phyloP scores from a whole-genome alignment of 2,329 filamentous ascomycete species.

The Cladosporium colombiae region DNA sequence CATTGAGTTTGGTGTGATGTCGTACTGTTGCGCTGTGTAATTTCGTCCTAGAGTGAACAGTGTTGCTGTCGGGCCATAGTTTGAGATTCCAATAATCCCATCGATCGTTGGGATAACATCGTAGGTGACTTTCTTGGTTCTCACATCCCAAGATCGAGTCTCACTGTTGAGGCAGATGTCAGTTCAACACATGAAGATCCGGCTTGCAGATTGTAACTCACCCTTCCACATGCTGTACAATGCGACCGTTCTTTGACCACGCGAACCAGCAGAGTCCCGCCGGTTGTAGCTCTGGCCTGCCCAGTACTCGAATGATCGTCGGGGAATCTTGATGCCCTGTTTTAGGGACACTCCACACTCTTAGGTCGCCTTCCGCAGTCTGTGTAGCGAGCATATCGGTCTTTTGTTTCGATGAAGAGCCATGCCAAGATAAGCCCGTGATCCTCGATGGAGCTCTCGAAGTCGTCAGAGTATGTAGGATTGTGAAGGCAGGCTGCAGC shows the following conservation, averaged over 20 bases:
- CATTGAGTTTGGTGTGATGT: conserved; percentile 71
- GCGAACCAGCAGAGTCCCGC: conserved; percentile 90
- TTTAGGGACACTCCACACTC: conserved; percentile 96
- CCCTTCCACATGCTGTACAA: conserved; percentile 90
- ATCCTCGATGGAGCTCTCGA: conserved; percentile 83
- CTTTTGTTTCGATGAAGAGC: conserved; percentile 91
- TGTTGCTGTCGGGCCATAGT: conserved; percentile 86
- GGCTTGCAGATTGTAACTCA: conserved; percentile 49
- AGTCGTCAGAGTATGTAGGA: conserved; percentile 87
- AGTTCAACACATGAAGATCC: conserved; percentile 28
- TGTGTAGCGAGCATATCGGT: conserved; percentile 97
- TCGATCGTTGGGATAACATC: conserved; percentile 85
- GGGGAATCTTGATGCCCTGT: conserved; percentile 68
- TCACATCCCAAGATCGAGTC: conserved; percentile 93
- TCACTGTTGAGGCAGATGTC: conserved; percentile 54
- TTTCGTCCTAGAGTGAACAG: conserved; percentile 89
- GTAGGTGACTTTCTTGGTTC: conserved; percentile 94
- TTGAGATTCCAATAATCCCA: conserved; percentile 76
- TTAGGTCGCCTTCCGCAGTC: conserved; percentile 84
- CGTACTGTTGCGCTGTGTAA: conserved; percentile 91
- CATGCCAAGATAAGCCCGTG: conserved; percentile 88
- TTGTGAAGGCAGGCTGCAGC: conserved; percentile 87
- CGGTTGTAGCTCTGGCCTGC: conserved; percentile 71
- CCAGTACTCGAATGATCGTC: conserved; percentile 85
- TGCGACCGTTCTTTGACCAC: conserved; percentile 97